These are phyloP conservation scores for Hydrangea macrophylla DNA, from an alignment of 148 eudicot genomes.

Conservation along the genomic window DNA sequence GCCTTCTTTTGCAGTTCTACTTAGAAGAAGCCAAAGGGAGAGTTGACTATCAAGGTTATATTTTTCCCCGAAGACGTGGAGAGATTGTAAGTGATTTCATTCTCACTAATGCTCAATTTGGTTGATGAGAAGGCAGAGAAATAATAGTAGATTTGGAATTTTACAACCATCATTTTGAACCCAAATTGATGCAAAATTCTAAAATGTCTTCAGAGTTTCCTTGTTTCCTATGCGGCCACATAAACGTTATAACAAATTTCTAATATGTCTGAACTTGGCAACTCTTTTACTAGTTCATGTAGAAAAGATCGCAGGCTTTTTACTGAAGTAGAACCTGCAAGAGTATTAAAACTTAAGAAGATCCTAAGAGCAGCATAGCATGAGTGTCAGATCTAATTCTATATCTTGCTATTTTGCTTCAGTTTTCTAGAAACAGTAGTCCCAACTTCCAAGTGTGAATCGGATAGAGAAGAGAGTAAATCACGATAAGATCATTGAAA, in stretches of 20 bases:
- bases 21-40: constrained; percentile 91
- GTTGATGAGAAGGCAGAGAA: background rate
- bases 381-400: background rate
- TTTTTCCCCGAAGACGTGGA: constrained; percentile 82
- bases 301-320: background rate
- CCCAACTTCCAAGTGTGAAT: background rate
- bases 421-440: background rate
- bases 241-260: background rate
- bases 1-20: constrained; percentile 62
- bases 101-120: background rate
- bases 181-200: background rate
- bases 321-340: background rate
- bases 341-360: background rate
- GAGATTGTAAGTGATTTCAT: constrained; percentile 49
- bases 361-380: background rate
- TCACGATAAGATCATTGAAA: background rate
- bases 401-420: background rate
- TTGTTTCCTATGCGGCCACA: background rate
- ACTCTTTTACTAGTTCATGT: no score
- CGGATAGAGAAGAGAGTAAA: background rate
- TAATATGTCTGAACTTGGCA: no score
- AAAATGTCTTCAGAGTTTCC: background rate
- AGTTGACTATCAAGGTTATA: constrained; percentile 94
- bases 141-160: background rate
- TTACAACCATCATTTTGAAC: constrained; percentile 1